Evolutionary conservation across 2,329 filamentous ascomycete genomes (phyloP).

Genomic region (Calonectria naviculata): DNA sequence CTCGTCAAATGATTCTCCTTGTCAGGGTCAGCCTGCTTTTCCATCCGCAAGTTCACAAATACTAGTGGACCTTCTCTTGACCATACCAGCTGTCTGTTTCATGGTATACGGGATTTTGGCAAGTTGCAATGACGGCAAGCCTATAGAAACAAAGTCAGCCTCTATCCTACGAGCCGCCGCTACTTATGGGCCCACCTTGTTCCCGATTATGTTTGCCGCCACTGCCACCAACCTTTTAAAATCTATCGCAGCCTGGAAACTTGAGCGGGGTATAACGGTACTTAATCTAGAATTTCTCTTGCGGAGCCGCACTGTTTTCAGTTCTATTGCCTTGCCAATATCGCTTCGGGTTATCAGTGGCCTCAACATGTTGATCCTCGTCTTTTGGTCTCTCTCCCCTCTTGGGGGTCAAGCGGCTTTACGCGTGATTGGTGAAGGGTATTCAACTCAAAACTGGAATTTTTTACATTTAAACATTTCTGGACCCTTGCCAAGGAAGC

Average conservation of each 20-base stretch:
- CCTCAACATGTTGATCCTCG: neutral
- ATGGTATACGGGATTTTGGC: neutral
- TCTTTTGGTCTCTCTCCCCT: slow-evolving; percentile 11
- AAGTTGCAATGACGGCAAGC: slow-evolving; percentile 4
- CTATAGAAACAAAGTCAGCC: neutral
- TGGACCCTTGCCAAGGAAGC: neutral
- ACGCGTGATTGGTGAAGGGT: neutral
- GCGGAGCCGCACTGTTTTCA: slow-evolving; percentile 20
- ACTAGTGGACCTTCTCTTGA: slow-evolving; percentile 3
- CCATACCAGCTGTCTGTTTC: slow-evolving; percentile 9
- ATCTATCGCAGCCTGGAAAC: slow-evolving; percentile 11
- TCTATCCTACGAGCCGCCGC: neutral
- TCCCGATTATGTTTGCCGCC: slow-evolving; percentile 16
- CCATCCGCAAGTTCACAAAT: neutral
- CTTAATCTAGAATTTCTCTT: slow-evolving; percentile 11
- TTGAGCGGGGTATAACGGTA: slow-evolving; percentile 11
- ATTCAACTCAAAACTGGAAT: neutral
- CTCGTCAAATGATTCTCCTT: neutral
- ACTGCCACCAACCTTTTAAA: slow-evolving; percentile 13
- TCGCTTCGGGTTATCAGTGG: slow-evolving; percentile 1
- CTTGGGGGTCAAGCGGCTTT: slow-evolving; percentile 18
- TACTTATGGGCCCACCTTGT: slow-evolving; percentile 6
- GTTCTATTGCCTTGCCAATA: slow-evolving; percentile 1
- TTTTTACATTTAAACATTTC: neutral
- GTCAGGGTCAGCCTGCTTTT: neutral